Evolutionary conservation across 2,329 filamentous ascomycete genomes (phyloP), one percentile per base, ranked within the genome.

Genomic region (Cercospora beticola): DNA sequence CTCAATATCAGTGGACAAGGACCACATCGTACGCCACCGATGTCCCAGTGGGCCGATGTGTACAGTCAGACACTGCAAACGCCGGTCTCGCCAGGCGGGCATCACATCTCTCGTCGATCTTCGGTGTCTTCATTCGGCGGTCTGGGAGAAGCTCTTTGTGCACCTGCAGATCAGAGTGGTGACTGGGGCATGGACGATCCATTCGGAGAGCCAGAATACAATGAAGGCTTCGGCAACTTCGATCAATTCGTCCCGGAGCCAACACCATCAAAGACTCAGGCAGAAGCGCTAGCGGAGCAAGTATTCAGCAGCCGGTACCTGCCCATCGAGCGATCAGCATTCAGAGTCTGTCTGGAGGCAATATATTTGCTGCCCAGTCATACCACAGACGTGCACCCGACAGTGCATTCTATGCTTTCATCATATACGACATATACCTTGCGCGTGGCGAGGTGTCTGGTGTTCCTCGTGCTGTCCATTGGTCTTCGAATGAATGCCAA

Each of bases 51-150:
- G 70, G 68, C 68, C 2, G 70, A 68, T 3, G 59, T 68, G 4
- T 64, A 69, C 40, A 64, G 57, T 18, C 65, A 61, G 28, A 68
- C 56, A 21, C 46, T 71, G 40, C 65, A 66, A 56, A 67, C 68
- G 23, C 67, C 70, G 16, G 63, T 54, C 14, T 70, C 68, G 3
- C 59, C 63, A 21, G 59, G 63, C 12, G 58, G 62, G 14, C 62
- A 62, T 31, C 60, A 66, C 23, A 54, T 66, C 10, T 71, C 70
- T 14, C 62, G 68, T 16, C 65, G 65, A 43, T 70, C 68, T 8
- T 71, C 70, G 2, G 61, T 71, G 9, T 71, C 70, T 2, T 68
- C 70, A 1, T 71, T 71, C 7, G 70, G 67, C 5, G 70, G 68
- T 6, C 60, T 71, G 0, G 65, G 58, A 0, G 64, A 69, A 62